A percentile compares a stretch with the other conserved stretches of the same genome.
phyloP scores from a whole-genome alignment of 1,284 basidiomycete species.

The Trichosporon sp. region DNA sequence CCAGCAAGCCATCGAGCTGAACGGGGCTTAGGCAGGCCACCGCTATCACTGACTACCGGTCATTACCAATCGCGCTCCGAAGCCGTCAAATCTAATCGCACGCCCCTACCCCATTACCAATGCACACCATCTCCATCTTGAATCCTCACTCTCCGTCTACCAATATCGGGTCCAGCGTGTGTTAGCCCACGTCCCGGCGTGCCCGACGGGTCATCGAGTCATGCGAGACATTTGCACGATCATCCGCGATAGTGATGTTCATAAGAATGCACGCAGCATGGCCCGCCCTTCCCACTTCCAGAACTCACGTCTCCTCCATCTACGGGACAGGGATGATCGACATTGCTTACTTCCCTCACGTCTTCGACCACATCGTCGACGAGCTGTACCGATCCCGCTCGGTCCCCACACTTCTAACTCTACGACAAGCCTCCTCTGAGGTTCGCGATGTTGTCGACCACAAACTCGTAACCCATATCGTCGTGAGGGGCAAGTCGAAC shows the following conservation, averaged over 20 bases:
- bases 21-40: not conserved
- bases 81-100: not conserved
- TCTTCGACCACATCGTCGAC: not conserved
- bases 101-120: not conserved
- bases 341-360: conserved; percentile 7
- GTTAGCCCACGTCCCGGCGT: not conserved
- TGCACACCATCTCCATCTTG: not conserved
- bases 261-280: not conserved
- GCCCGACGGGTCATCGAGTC: not conserved
- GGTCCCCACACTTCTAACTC: not conserved
- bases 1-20: not conserved
- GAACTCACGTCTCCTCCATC: not conserved
- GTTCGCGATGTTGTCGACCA: not conserved
- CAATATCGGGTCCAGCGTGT: not conserved
- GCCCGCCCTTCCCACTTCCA: no score
- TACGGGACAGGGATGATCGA: not conserved
- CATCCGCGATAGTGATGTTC: not conserved
- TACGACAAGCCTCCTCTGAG: not conserved
- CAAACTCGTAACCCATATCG: not conserved
- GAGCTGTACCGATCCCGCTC: not conserved
- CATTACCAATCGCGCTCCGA: not conserved
- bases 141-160: not conserved
- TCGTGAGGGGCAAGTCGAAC: not conserved
- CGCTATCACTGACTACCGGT: not conserved
- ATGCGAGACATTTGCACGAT: not conserved